Evolutionary conservation across 768 basidiomycete genomes (phyloP), one percentile per base, ranked within the genome.

Genomic region (Calocybe gangraenosa): DNA sequence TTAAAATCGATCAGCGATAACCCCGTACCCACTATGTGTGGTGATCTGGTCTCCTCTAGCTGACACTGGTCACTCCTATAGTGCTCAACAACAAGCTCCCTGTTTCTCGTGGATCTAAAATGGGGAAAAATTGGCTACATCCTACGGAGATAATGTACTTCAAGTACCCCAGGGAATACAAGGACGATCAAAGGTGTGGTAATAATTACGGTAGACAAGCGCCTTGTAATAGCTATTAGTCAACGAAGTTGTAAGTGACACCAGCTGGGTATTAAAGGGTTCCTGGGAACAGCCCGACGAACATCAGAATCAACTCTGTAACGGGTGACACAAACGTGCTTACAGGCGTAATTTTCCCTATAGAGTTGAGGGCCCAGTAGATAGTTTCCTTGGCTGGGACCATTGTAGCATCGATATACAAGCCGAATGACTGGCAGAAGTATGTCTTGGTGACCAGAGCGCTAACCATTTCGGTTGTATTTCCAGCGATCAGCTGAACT

Each of bases 141-240:
- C n/a, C n/a, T n/a, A n/a, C n/a, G n/a, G n/a, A n/a, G n/a, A n/a
- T n/a, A n/a, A n/a, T n/a, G n/a, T n/a, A n/a, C n/a, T n/a, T n/a
- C n/a, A n/a, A n/a, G n/a, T n/a, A n/a, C n/a, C n/a, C n/a, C n/a
- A n/a, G n/a, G n/a, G n/a, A n/a, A n/a, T n/a, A n/a, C n/a, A 37
- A 39, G 38, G 38, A 2, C 20, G 8, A 11, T 21, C 6, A 39
- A 39, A 39, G 38, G 17, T 15, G 11, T 39, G 38, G 38, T 21
- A 39, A 20, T 39, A 39, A 11, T 39, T 39, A 14, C 38, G 38
- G 38, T 39, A 39, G 14, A 39, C 38, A 15, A 39, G 38, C 6
- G 38, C 38, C 38, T 39, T 39, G 38, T 39, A 39, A 39, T 39
- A 39, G 20, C 38, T 39, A 20, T 39, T 22, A 25, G 38, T 39